These are phyloP conservation scores for Fragaria nilgerrensis DNA, from an alignment of 306 rosid genomes.

Conservation along the genomic window DNA sequence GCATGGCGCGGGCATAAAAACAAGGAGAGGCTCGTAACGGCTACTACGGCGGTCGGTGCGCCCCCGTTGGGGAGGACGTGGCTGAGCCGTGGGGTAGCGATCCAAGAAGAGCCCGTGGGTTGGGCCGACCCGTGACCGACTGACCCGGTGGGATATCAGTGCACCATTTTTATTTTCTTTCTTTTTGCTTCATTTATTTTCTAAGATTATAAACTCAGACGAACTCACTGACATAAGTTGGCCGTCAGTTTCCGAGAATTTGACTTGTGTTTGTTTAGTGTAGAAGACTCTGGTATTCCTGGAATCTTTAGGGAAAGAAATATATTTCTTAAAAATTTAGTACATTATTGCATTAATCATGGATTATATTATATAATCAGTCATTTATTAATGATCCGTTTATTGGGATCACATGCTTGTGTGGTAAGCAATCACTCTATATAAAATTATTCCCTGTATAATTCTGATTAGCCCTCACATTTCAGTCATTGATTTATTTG, in stretches of 20 bases:
- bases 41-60: conserved; percentile 20
- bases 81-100: background rate
- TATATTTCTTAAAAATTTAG: background rate
- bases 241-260: background rate
- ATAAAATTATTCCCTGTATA: background rate
- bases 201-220: too few relatives aligned
- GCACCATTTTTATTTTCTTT: background rate
- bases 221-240: background rate
- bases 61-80: background rate
- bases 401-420: conserved; percentile 11
- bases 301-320: conserved; percentile 4
- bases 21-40: conserved; percentile 22
- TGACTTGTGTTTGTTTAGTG: conserved; percentile 13
- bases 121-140: conserved; percentile 14
- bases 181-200: background rate
- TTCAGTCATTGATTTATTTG: background rate
- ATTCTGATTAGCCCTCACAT: background rate
- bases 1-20: background rate
- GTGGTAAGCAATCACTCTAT: background rate
- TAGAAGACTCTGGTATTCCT: background rate
- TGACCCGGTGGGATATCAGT: background rate
- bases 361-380: background rate
- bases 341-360: background rate
- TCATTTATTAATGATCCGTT: background rate
- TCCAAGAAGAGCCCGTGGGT: conserved; percentile 13